Conservation (phyloP, 2,329 filamentous ascomycete genomes). For the Colletotrichum sp. region DNA sequence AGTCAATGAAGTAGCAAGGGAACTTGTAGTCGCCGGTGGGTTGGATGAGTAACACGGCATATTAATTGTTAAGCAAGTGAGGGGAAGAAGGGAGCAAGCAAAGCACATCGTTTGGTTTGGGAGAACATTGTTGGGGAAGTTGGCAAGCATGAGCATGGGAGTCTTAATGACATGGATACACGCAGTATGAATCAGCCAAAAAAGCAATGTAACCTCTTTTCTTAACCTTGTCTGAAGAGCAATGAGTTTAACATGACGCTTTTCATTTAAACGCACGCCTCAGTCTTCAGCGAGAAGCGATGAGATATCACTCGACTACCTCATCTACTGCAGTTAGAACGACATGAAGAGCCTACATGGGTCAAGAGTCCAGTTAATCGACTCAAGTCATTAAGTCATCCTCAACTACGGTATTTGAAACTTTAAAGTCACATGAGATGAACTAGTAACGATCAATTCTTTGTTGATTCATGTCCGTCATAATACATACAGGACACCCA, state of each 20-base stretch:
- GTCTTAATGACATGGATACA: constrained; percentile 5
- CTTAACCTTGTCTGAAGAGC: neutral
- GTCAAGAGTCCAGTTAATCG: fast-evolving
- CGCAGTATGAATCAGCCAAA: neutral
- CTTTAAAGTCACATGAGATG: neutral
- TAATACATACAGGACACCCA: constrained; percentile 20
- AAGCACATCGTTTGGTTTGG: neutral
- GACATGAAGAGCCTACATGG: neutral
- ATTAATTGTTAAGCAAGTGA: neutral
- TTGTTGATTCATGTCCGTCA: constrained; percentile 23
- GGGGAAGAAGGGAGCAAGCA: neutral
- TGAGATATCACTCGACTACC: neutral
- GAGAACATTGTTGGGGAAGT: neutral
- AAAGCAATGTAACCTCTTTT: neutral
- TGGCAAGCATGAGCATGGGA: neutral
- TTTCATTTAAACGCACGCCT: neutral
- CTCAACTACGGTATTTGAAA: neutral
- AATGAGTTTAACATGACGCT: neutral
- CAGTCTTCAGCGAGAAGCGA: neutral
- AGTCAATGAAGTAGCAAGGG: neutral
- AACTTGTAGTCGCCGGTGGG: neutral
- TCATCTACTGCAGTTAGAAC: neutral
- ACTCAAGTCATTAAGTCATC: neutral
- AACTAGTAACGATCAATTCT: neutral
- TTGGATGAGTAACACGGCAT: neutral